phyloP scores from a whole-genome alignment of 805 yeast species.

The Zygotorulaspora danielsina region DNA sequence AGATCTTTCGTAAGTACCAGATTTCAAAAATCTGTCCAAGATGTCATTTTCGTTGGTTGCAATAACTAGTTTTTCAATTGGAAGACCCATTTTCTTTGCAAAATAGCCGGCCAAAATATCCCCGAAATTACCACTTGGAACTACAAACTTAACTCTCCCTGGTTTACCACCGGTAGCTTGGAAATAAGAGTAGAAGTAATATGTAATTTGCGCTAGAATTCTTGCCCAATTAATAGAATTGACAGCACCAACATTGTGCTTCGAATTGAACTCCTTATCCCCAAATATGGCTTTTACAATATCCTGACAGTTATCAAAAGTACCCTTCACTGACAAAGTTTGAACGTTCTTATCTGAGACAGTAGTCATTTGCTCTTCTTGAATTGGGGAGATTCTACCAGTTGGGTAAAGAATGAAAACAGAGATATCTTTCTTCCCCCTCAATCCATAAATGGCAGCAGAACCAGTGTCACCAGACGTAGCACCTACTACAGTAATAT shows the following conservation, averaged over 20 bases:
- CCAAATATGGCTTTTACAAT: constrained; percentile 91
- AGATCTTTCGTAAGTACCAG: constrained; percentile 79
- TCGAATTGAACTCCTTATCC: constrained; percentile 79
- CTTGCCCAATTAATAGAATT: constrained; percentile 99
- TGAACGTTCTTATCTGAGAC: constrained; percentile 90
- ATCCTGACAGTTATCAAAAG: constrained; percentile 98
- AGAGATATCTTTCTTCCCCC: constrained; percentile 96
- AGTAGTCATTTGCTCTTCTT: constrained; percentile 98
- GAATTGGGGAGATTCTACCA: constrained; percentile 95
- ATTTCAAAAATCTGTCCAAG: constrained; percentile 82
- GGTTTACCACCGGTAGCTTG: constrained; percentile 43
- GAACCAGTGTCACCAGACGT: constrained; percentile 99
- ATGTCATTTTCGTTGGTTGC: constrained; percentile 97
- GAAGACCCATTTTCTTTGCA: constrained; percentile 94
- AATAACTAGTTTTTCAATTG: constrained; percentile 77
- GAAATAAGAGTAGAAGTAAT: constrained; percentile 91
- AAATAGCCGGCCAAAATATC: constrained; percentile 95
- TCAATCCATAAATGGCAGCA: constrained; percentile 96
- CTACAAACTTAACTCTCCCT: constrained; percentile 72
- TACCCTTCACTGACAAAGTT: constrained; percentile 90
- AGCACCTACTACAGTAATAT: constrained; percentile 96
- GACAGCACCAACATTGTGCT: constrained; percentile 94
- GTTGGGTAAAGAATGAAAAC: constrained; percentile 96
- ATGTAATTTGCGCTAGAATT: constrained; percentile 94
- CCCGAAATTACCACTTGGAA: constrained; percentile 98